Base-by-base conservation (phyloP, 257 asterid genomes). In the Asclepias syriaca region DNA sequence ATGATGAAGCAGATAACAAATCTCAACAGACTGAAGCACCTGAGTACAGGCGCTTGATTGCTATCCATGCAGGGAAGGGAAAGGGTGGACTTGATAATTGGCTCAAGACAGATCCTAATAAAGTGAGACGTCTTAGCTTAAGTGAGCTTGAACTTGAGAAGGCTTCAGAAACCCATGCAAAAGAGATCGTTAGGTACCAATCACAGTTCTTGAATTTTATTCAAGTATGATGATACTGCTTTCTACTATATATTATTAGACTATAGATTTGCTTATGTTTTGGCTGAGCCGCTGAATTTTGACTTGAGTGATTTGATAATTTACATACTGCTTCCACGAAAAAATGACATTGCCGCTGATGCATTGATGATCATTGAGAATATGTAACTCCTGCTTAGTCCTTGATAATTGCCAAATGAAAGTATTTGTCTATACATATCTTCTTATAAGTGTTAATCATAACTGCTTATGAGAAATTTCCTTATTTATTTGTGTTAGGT, bases 121-220 rank as follows among this genome's bases (percentile, higher is more conserved):
- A 84, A 78, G 96, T 83, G 67, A 86, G 90, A 75, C 91, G 97
- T 68, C 88, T 91, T 81, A 91, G 96, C 82, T 88, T 91, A 69
- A 89, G 96, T 56, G 97, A 91, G 83, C 84, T 68, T 76, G 87
- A 81, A 61, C 84, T 89, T 73, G 87, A 85, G 60, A 85, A 86
- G 66, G 92, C 94, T 70, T 82, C 84, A 46, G 39, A 32, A 40
- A 79, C 79, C 75, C 81, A 75, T 65, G 78, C 79, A 69, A 81
- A 79, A 75, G 80, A 77, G 6, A 84, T 94, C 22, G 83, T 89
- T 53, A 92, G 96, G 98, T 94, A 83, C 43, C 55, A 34, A 68
- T 70, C 34, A 29, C n/a, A 29, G 15, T 8, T 14, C 45, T 2
- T 68, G 60, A 46, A 29, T 39, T 68, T 48, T 22, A 32, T 43